A percentile compares a stretch with the other conserved stretches of the same genome.
phyloP scores from a whole-genome alignment of 2,329 filamentous ascomycete genomes.

The Eurotiales sp. region DNA sequence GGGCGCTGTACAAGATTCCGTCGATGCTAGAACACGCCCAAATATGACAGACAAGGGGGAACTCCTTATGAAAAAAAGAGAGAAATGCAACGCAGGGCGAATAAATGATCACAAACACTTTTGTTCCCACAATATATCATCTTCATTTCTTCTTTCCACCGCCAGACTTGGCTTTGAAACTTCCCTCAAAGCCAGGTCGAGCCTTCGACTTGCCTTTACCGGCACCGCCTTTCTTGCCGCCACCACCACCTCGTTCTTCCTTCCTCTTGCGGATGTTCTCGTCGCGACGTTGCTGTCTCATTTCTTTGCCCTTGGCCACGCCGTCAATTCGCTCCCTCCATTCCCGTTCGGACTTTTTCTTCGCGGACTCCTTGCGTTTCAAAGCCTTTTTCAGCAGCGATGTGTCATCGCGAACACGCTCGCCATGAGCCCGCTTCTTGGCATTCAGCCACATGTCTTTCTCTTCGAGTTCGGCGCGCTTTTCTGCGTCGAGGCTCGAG shows the following conservation, averaged over 20 bases:
- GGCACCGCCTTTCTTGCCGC: constrained; percentile 23
- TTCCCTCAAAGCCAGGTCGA: constrained; percentile 67
- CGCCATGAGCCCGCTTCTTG: constrained; percentile 81
- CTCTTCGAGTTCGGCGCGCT: constrained; percentile 81
- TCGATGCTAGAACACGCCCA: neutral
- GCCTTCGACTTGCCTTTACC: constrained; percentile 48
- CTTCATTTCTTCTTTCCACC: constrained; percentile 41
- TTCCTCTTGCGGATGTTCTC: constrained; percentile 70
- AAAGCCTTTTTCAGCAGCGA: constrained; percentile 86
- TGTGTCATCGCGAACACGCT: constrained; percentile 83
- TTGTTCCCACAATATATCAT: neutral
- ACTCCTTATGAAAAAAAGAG: neutral
- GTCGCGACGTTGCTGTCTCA: constrained; percentile 77
- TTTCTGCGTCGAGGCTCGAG: constrained; percentile 68
- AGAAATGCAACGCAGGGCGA: neutral
- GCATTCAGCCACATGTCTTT: constrained; percentile 95
- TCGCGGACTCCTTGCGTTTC: constrained; percentile 84
- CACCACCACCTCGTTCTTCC: constrained; percentile 60
- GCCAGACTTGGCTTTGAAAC: constrained; percentile 56
- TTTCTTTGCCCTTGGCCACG: constrained; percentile 71
- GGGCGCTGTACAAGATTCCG: neutral
- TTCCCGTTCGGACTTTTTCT: constrained; percentile 87
- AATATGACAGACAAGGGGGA: too few species aligned
- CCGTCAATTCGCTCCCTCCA: constrained; percentile 73
- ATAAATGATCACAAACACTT: neutral